These are phyloP conservation scores for Malus orientalis DNA, from an alignment of 306 rosid genomes.

Conservation along the genomic window DNA sequence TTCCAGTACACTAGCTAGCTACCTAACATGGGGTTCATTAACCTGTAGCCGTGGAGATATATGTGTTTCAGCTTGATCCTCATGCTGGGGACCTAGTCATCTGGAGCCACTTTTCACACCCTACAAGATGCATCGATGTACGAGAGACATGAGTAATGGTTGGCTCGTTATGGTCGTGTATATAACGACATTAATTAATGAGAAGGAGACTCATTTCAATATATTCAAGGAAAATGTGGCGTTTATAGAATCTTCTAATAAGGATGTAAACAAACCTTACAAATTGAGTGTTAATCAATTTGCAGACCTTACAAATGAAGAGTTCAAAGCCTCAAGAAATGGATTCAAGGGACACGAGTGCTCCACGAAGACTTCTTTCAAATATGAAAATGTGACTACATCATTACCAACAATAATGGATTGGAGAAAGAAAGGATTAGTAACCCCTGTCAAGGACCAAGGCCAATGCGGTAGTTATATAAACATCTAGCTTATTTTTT, in stretches of 20 bases:
- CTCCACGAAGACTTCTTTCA: constrained; percentile 6
- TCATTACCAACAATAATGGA: constrained; percentile 24
- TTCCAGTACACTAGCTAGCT: too few relatives aligned
- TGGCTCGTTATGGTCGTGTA: constrained; percentile 1
- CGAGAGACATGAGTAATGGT: not conserved
- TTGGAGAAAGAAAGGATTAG: constrained; percentile 38
- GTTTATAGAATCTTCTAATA: too few relatives aligned
- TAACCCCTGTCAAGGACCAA: constrained; percentile 41
- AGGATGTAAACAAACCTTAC: constrained; percentile 23
- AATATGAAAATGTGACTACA: not conserved
- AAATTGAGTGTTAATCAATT: constrained; percentile 21
- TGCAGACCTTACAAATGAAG: constrained; percentile 40
- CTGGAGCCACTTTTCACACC: constrained; percentile 23
- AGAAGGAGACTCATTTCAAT: constrained; percentile 23
- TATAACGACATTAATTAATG: not conserved
- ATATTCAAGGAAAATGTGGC: too few relatives aligned
- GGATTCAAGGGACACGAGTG: constrained; percentile 37
- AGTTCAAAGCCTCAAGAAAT: constrained; percentile 27
- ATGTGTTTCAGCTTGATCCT: not conserved
- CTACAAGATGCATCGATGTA: not conserved
- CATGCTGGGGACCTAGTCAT: constrained; percentile 1
- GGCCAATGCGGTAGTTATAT: constrained; percentile 29
- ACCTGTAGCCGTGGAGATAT: not conserved
- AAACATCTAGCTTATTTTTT: too few relatives aligned
- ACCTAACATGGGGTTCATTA: not conserved